Evolutionary conservation across 345 rosid genomes (phyloP).

Genomic region (Camelina hispida): DNA sequence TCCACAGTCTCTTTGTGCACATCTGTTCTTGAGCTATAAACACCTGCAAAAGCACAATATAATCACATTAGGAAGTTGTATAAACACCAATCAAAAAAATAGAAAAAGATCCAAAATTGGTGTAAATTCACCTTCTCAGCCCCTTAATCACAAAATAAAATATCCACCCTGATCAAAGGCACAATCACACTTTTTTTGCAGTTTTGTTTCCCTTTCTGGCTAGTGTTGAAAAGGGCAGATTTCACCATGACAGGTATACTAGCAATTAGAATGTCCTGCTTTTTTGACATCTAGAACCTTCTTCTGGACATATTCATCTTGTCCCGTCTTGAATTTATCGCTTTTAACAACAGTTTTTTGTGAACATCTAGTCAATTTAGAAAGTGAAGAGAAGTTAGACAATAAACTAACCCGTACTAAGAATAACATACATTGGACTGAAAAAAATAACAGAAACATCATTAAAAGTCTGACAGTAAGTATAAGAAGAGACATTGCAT

Average conservation of each 20-base stretch:
- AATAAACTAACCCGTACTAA: constrained; percentile 3
- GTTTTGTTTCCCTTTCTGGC: constrained; percentile 47
- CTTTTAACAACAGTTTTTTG: constrained; percentile 49
- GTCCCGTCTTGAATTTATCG: constrained; percentile 91
- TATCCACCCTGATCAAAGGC: no score
- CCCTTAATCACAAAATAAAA: no score
- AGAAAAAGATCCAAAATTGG: no score
- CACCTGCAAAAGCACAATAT: no score
- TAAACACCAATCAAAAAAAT: no score
- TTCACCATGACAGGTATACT: constrained; percentile 92
- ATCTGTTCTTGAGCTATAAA: no score
- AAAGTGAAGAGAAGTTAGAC: no score
- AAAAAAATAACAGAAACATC: constrained; percentile 16
- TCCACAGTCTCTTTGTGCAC: no score
- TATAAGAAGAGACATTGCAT: not conserved
- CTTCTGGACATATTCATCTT: constrained; percentile 55
- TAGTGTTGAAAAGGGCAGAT: constrained; percentile 79
- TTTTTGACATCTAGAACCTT: constrained; percentile 45
- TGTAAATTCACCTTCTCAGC: no score
- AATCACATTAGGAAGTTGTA: no score
- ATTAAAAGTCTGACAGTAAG: constrained; percentile 6
- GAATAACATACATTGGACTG: constrained; percentile 28
- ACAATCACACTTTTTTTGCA: no score
- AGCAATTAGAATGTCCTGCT: constrained; percentile 63
- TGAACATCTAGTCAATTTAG: constrained; percentile 59